Base-by-base conservation (phyloP, 345 rosid genomes). In the Eucalyptus melliodora region DNA sequence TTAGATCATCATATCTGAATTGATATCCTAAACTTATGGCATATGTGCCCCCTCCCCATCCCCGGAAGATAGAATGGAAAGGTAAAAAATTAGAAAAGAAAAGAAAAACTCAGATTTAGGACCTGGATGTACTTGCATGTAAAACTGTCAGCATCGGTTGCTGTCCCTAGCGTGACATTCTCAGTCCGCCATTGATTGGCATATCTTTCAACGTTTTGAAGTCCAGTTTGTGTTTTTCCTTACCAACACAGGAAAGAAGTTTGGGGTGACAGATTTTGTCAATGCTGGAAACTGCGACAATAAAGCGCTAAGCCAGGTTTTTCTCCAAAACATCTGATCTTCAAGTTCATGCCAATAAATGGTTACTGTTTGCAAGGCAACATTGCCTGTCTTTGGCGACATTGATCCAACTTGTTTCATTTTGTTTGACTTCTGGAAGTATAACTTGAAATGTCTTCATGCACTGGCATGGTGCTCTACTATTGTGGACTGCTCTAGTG, bases 201-300 rank as follows among this genome's bases (percentile, higher is more conserved):
- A 6, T 21, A 77, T 77, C 85, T 77, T 77, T 77, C 16, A 23
- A 6, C 13, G 2, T 77, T 77, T 77, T 77, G 16, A 77, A 77
- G 30, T 77, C 30, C 16, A 21, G 85, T 23, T 9, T 26, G 5
- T 77, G 30, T 55, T 31, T 53, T 88, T 82, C 82, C 17, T 86
- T 30, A 24, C 67, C 45, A 30, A 86, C 55, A 17, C 94, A 97
- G 99, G 95, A 34, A 92, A 93, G 87, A 93, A 91, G 45, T 97
- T 96, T 90, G 98, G 99, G 80, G 91, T 96, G 51, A 95, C 98
- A 23, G 98, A 96, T 59, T 97, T 96, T 87, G 92, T 96, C 87
- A 92, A 93, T 92, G 62, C 96, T 51, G 93, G 87, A 91, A 93
- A 94, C 50, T 87, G 88, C 34, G 95, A 91, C 16, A 90, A 93